Evolutionary conservation across 495 filamentous ascomycete genomes (phyloP).

Genomic region (Margaritispora aquatica): DNA sequence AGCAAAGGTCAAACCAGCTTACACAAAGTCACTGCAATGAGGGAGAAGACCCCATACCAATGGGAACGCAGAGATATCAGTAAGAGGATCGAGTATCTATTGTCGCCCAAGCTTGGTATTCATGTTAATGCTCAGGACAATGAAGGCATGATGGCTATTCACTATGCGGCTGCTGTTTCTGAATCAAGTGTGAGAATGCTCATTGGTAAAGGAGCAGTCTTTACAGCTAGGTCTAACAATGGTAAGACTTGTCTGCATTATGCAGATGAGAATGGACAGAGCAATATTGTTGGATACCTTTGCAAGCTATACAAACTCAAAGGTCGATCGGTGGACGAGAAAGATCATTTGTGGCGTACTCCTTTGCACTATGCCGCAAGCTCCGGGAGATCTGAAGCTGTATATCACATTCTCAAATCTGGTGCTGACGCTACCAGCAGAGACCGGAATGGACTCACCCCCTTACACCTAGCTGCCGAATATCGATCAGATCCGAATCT

Average conservation of each 20-base stretch:
- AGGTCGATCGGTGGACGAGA: conserved; percentile 9
- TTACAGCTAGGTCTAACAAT: background rate
- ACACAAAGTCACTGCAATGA: background rate
- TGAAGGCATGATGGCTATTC: background rate
- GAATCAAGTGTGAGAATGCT: background rate
- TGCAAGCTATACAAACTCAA: conserved; percentile 19
- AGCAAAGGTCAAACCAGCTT: background rate
- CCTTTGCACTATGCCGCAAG: conserved; percentile 32
- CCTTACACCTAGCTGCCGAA: background rate
- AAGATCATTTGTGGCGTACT: conserved; percentile 11
- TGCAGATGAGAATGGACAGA: conserved; percentile 11
- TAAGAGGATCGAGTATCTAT: background rate
- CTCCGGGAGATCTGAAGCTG: conserved; percentile 33
- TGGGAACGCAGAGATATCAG: background rate
- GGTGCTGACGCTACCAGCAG: conserved; percentile 22
- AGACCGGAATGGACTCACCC: background rate
- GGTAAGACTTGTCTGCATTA: background rate
- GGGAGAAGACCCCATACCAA: background rate
- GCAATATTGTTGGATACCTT: conserved; percentile 30
- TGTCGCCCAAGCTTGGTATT: background rate
- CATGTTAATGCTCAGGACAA: background rate
- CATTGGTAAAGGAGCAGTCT: background rate
- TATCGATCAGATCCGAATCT: background rate
- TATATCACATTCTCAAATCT: conserved; percentile 27
- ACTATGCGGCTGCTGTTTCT: background rate